Conservation (phyloP, 768 basidiomycete species). For the Rossbeevera mucosa region DNA sequence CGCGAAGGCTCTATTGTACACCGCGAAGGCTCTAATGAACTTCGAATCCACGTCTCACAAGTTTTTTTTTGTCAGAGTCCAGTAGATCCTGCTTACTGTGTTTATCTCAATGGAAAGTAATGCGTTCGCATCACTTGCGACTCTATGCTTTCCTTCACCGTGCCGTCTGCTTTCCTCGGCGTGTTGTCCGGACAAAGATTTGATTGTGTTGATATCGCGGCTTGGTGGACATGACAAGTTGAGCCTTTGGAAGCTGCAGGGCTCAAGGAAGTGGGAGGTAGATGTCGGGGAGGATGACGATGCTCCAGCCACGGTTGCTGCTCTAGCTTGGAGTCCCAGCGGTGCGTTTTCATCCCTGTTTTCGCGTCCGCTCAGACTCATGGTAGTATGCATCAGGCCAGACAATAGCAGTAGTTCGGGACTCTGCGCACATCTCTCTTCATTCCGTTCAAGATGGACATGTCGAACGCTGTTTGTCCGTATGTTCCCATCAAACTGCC, state of each 20-base stretch:
- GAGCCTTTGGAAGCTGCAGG: constrained; percentile 77
- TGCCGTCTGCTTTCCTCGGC: constrained; percentile 58
- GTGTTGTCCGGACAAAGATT: constrained; percentile 84
- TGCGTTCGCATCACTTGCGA: constrained; percentile 53
- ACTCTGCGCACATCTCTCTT: constrained; percentile 63
- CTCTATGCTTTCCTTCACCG: constrained; percentile 50
- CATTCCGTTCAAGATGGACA: constrained; percentile 79
- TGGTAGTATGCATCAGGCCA: constrained; percentile 42
- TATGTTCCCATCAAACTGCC: constrained; percentile 22
- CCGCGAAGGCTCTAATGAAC: constrained; percentile 23
- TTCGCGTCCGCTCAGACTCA: constrained; percentile 2
- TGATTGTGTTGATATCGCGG: constrained; percentile 62
- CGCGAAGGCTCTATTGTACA: constrained; percentile 15
- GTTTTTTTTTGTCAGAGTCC: constrained; percentile 9
- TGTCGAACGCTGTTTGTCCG: constrained; percentile 44
- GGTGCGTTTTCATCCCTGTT: constrained; percentile 39
- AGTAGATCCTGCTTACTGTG: not conserved
- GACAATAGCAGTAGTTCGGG: constrained; percentile 65
- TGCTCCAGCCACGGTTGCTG: constrained; percentile 45
- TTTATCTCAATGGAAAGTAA: constrained; percentile 37
- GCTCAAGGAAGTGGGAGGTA: constrained; percentile 78
- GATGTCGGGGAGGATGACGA: constrained; percentile 52
- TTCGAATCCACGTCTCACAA: constrained; percentile 14
- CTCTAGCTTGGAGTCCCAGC: constrained; percentile 78
- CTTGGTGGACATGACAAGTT: constrained; percentile 65